Evolutionary conservation across 257 asterid genomes (phyloP).

Genomic region (Nyctanthes arbortristis): DNA sequence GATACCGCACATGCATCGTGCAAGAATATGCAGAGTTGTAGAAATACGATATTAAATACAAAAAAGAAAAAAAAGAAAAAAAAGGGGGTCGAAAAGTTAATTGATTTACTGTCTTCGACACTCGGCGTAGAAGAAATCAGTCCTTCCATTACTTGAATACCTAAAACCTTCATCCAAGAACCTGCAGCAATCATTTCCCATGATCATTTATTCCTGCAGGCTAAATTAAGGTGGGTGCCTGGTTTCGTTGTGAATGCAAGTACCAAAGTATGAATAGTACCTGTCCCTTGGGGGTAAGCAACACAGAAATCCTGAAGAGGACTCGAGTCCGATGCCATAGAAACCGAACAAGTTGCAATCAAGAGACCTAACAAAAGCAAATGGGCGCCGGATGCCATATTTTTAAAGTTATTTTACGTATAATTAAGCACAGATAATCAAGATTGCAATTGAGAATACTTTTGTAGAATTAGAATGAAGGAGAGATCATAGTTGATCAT

Average conservation of each 20-base stretch:
- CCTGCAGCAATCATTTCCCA: neutral
- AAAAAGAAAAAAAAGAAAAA: too few relatives aligned
- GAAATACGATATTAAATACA: too few relatives aligned
- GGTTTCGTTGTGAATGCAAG: too few relatives aligned
- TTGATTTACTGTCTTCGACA: neutral
- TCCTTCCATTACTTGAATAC: neutral
- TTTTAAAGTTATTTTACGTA: too few relatives aligned
- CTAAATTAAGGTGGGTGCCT: too few relatives aligned
- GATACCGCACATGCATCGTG: conserved; percentile 22
- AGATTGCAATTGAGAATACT: too few relatives aligned
- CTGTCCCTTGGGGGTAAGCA: conserved; percentile 32
- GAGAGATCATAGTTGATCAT: too few relatives aligned
- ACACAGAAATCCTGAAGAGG: conserved; percentile 62
- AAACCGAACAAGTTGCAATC: conserved; percentile 16
- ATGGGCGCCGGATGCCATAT: conserved; percentile 13
- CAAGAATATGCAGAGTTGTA: too few relatives aligned
- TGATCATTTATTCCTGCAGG: neutral
- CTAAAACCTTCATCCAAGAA: neutral
- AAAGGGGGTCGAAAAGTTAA: too few relatives aligned
- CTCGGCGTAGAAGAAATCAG: neutral
- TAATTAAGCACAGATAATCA: too few relatives aligned
- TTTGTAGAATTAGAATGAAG: too few relatives aligned
- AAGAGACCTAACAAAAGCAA: conserved; percentile 2
- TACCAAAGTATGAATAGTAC: conserved; percentile 23
- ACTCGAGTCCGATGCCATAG: conserved; percentile 40